These are phyloP conservation scores for Salvia splendens DNA, from an alignment of 257 asterid species.

Conservation along the genomic window DNA sequence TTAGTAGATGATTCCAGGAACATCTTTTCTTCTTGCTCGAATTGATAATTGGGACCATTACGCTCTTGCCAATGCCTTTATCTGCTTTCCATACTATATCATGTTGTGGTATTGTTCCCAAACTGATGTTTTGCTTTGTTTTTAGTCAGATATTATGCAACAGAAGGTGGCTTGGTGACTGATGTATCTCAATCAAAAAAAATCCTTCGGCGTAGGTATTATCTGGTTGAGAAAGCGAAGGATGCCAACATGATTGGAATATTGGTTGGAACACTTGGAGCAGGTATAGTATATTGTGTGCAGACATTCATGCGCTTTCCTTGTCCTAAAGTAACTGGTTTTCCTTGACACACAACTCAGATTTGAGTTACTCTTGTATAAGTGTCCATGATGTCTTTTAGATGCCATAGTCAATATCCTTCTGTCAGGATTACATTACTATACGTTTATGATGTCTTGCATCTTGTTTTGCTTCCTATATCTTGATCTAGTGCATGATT, in stretches of 20 bases:
- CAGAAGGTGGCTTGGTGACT: constrained; percentile 52
- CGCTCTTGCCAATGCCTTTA: constrained; percentile 10
- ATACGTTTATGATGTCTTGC: constrained; percentile 4
- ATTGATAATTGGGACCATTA: not conserved
- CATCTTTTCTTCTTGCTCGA: not conserved
- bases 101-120: constrained; percentile 15
- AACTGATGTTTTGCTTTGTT: constrained; percentile 42
- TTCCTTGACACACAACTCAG: too few relatives aligned
- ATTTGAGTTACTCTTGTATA: not conserved
- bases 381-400: not conserved
- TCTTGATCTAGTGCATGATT: constrained; percentile 15
- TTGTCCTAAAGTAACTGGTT: not conserved
- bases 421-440: constrained; percentile 4
- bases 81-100: constrained; percentile 6
- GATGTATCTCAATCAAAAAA: constrained; percentile 70
- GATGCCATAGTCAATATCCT: not conserved
- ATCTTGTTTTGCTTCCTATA: constrained; percentile 1
- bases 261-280: constrained; percentile 98
- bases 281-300: constrained; percentile 40
- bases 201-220: constrained; percentile 90
- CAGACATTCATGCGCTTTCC: not conserved
- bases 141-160: constrained; percentile 80
- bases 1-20: not conserved
- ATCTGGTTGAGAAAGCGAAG: constrained; percentile 91
- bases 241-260: constrained; percentile 96